phyloP scores from a whole-genome alignment of 2,329 filamentous ascomycete genomes.

The Aureobasidium vineae region DNA sequence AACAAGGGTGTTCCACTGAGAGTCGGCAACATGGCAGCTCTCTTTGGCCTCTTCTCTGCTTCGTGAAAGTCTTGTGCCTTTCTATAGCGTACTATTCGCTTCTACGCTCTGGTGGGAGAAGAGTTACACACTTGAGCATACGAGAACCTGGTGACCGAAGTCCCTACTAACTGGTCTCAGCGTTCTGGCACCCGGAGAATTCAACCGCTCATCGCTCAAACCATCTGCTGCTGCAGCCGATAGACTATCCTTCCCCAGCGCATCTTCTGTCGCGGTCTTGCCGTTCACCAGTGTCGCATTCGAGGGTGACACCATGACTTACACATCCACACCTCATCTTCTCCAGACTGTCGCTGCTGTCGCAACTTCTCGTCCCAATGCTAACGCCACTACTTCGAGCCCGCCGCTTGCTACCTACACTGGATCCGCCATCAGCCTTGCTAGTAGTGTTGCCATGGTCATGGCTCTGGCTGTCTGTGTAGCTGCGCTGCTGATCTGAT shows the following conservation, averaged over 20 bases:
- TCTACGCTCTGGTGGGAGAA: too few relatives aligned
- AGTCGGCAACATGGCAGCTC: too few relatives aligned
- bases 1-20: too few relatives aligned
- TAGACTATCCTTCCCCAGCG: conserved; percentile 2
- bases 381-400: background rate
- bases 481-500: conserved; percentile 31
- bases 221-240: background rate
- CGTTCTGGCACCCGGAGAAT: conserved; percentile 22
- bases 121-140: too few relatives aligned
- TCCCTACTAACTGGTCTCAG: background rate
- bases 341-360: conserved; percentile 16
- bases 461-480: conserved; percentile 1
- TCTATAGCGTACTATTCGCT: too few relatives aligned
- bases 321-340: background rate
- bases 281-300: conserved; percentile 12
- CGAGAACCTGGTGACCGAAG: too few relatives aligned
- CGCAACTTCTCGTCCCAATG: background rate
- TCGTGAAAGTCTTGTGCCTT: too few relatives aligned
- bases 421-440: background rate
- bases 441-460: background rate
- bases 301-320: conserved; percentile 15
- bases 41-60: too few relatives aligned
- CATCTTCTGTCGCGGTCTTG: background rate
- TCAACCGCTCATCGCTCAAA: background rate
- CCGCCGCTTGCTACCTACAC: conserved; percentile 5